Conservation (phyloP, 176 grass and related monocot species). For the Chloris gayana region DNA sequence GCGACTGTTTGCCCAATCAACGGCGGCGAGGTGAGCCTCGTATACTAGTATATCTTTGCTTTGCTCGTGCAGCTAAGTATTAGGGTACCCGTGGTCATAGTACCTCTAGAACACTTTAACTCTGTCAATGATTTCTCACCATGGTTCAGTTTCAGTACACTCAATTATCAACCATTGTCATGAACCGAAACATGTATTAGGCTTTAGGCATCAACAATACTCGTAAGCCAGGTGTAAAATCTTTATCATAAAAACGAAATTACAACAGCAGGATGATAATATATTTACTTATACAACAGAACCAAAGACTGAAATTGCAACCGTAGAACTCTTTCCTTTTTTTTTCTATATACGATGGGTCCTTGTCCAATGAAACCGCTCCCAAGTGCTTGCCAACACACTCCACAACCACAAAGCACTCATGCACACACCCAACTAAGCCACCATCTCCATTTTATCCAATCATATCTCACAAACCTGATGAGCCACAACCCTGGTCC, state of each 20-base stretch:
- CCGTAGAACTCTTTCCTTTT: not conserved
- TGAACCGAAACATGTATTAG: not conserved
- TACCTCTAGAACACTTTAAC: not conserved
- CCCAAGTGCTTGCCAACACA: conserved; percentile 26
- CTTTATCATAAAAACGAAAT: not conserved
- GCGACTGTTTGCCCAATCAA: too few species aligned
- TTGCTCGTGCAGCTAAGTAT: not conserved
- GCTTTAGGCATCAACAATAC: not conserved
- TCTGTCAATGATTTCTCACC: not conserved
- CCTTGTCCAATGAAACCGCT: not conserved
- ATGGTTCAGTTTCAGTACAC: not conserved
- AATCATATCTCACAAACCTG: conserved; percentile 9
- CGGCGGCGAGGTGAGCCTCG: conserved; percentile 29
- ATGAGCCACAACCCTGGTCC: not conserved
- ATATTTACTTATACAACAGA: not conserved
- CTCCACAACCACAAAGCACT: conserved; percentile 4
- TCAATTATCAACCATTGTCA: not conserved
- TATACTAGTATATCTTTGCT: not conserved
- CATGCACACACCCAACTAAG: not conserved
- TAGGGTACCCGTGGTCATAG: too few species aligned
- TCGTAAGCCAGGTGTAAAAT: not conserved
- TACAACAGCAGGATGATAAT: not conserved
- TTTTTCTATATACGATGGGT: not conserved
- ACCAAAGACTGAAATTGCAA: not conserved
- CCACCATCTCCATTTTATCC: conserved; percentile 4